phyloP scores from a whole-genome alignment of 768 basidiomycete genomes.

The Neoboletus subvelutipes region DNA sequence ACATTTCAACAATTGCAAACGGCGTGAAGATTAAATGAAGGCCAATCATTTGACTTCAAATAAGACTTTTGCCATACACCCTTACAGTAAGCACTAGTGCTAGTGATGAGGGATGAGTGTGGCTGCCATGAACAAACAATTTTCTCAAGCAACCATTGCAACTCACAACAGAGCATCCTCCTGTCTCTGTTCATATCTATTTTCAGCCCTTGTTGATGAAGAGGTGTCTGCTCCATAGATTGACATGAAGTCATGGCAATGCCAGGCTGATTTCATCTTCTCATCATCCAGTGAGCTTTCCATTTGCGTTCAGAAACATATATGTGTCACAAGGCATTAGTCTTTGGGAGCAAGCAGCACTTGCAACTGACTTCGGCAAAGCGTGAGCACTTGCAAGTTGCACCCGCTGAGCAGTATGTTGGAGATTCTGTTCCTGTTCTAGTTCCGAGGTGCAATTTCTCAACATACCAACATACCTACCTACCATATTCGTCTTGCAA shows the following conservation, averaged over 20 bases:
- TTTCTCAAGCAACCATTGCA: neutral
- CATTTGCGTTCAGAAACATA: neutral
- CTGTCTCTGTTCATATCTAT: neutral
- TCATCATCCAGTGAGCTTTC: too few species aligned
- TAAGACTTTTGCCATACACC: constrained; percentile 28
- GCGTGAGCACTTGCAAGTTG: neutral
- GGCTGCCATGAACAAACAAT: neutral
- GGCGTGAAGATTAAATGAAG: too few species aligned
- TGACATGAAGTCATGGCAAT: constrained; percentile 3
- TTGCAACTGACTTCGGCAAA: neutral
- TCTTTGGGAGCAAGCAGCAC: neutral
- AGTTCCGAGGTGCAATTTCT: too few species aligned
- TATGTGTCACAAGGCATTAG: neutral
- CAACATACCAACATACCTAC: too few species aligned
- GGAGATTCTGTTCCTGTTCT: too few species aligned
- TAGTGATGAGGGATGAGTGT: neutral
- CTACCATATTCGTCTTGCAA: neutral
- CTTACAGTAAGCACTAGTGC: too few species aligned
- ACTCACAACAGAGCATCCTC: neutral
- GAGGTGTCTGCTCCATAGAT: neutral
- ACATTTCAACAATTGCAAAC: too few species aligned
- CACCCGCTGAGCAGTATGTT: too few species aligned
- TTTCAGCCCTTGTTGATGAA: neutral
- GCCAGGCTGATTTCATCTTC: neutral
- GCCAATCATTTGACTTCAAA: neutral